A percentile compares a stretch with the other conserved stretches of the same genome.
phyloP scores from a whole-genome alignment of 2,329 filamentous ascomycete species.

The Neofusicoccum cordaticola region DNA sequence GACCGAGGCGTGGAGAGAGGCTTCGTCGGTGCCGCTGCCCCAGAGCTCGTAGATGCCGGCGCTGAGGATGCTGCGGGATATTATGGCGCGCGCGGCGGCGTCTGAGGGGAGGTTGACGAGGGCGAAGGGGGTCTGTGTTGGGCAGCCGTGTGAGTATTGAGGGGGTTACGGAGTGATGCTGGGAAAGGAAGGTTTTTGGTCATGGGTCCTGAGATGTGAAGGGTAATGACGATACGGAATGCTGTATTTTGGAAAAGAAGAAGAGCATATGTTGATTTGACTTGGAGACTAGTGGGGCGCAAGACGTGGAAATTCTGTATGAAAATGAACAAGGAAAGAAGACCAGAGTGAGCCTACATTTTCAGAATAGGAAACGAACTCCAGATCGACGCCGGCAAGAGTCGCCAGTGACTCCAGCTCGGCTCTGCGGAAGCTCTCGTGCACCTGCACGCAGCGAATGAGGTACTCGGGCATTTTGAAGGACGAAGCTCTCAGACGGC shows the following conservation, averaged over 20 bases:
- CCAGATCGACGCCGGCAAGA: slow-evolving; percentile 63
- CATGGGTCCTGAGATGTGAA: neutral
- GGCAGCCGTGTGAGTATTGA: neutral
- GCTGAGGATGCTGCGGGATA: slow-evolving; percentile 74
- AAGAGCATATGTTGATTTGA: no score
- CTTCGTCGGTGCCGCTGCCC: slow-evolving; percentile 68
- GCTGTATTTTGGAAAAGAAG: no score
- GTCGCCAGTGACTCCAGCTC: slow-evolving; percentile 80
- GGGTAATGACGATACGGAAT: no score
- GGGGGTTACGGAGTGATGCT: neutral
- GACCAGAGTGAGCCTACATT: slow-evolving; percentile 55
- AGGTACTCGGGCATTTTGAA: slow-evolving; percentile 62
- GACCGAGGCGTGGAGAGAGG: slow-evolving; percentile 66
- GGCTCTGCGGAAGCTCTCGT: slow-evolving; percentile 84
- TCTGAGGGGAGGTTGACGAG: slow-evolving; percentile 66
- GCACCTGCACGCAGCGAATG: slow-evolving; percentile 82
- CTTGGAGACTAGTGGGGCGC: neutral
- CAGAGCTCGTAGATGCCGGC: slow-evolving; percentile 87
- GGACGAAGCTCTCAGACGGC: no score
- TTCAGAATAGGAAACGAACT: slow-evolving; percentile 71
- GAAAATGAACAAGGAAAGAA: slow-evolving; percentile 18
- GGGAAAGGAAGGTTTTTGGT: neutral
- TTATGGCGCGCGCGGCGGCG: slow-evolving; percentile 62
- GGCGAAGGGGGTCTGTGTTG: slow-evolving; percentile 78
- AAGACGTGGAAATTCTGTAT: neutral